A percentile compares a stretch with the other conserved stretches of the same genome.
phyloP scores from a whole-genome alignment of 768 basidiomycete species.

The Suillus luteus region DNA sequence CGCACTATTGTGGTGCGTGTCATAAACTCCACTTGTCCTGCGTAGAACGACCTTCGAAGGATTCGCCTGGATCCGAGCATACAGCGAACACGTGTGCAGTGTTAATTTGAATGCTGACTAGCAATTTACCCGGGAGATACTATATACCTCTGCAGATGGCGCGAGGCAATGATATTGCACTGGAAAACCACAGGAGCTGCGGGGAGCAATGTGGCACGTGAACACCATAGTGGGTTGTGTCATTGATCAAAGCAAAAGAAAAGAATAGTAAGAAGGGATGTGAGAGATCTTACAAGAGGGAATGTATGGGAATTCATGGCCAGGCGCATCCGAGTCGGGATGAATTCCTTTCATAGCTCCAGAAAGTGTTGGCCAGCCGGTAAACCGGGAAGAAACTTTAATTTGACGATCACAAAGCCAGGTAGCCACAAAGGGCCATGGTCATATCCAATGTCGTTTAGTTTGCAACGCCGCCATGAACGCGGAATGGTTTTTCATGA shows the following conservation, averaged over 20 bases:
- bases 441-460: background rate
- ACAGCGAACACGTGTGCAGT: background rate
- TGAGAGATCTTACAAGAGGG: background rate
- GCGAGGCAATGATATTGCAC: background rate
- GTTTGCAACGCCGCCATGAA: background rate
- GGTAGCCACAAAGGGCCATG: no score
- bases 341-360: background rate
- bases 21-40: background rate
- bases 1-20: background rate
- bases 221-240: conserved; percentile 8
- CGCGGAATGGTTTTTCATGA: no score
- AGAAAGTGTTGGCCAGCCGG: background rate
- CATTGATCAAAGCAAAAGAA: background rate
- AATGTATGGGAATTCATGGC: no score
- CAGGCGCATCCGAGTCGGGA: background rate
- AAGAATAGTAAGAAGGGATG: no score
- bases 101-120: background rate
- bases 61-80: background rate
- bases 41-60: background rate
- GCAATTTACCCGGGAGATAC: background rate
- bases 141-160: background rate
- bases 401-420: background rate
- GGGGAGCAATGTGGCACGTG: conserved; percentile 17
- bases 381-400: background rate
- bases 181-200: conserved; percentile 30